Base-by-base conservation (phyloP, 108 stramenopile genomes). In the Skeletonema menzelii region DNA sequence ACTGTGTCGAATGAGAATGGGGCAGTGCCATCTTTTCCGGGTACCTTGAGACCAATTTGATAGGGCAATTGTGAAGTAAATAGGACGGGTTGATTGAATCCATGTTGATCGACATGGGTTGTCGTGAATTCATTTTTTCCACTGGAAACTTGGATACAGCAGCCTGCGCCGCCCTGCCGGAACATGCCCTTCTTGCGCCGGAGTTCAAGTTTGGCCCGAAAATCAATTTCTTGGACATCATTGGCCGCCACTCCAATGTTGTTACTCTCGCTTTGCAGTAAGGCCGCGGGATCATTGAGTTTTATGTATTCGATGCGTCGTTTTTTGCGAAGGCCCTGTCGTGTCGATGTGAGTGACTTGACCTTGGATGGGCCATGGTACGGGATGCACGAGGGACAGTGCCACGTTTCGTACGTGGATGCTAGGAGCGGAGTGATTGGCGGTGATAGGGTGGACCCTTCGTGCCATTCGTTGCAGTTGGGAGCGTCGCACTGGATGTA, bases 401-500 rank as follows among this genome's bases (percentile, higher is more conserved):
- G 68, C 68, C 68, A 69, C 8, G 61, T 35, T 38, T 69, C 68
- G 61, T 40, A 60, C 8, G 15, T 22, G 4, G 68, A 69, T 27
- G 60, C 59, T 22, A 27, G 4, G 20, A 13, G 2, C 15, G 27
- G 27, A 27, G 68, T 32, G 64, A 28, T 24, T n/a, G 64, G 32
- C 56, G 57, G 56, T 14, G 26, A 26, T 30, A 61, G 59, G 2
- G 59, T 58, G 24, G 10, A 22, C 2, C 22, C 66, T 10, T 67
- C 30, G 59, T 60, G 57, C 67, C 67, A 68, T 30, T 31, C 31
- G 58, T 57, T 30, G 59, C 67, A 68, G 28, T 46, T 46, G 26
- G 64, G 40, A 46, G 67, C 67, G n/a, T 68, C 67, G 58, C 67
- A 68, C 20, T 59, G 59, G 11, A 68, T 68, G 27, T 17, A 22